A percentile compares a stretch with the other conserved stretches of the same genome.
Evolutionary conservation across 2,329 filamentous ascomycete species (phyloP).

Genomic region (Penicillium sp.): DNA sequence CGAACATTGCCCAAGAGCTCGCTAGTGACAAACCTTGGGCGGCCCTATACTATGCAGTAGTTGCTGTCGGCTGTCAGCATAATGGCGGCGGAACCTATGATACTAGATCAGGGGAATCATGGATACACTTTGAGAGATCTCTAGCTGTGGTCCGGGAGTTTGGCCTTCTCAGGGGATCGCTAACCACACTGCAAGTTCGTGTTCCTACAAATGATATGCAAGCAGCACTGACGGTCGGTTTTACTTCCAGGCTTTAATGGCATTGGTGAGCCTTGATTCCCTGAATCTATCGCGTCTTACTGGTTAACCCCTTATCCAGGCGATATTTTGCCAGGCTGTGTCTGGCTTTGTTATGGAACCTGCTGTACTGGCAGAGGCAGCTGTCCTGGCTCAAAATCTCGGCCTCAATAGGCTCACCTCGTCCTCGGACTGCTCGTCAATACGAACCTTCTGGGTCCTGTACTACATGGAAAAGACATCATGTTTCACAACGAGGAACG

Average conservation of each 20-base stretch:
- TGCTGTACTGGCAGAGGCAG: slow-evolving; percentile 39
- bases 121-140: slow-evolving; percentile 33
- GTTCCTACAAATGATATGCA: too few relatives aligned
- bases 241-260: neutral
- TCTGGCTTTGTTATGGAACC: slow-evolving; percentile 44
- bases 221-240: neutral
- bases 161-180: slow-evolving; percentile 2
- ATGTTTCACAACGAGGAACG: slow-evolving; percentile 36
- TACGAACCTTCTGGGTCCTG: slow-evolving; percentile 47
- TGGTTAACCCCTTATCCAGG: slow-evolving; percentile 25
- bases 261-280: neutral
- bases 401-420: slow-evolving; percentile 34
- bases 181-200: slow-evolving; percentile 1
- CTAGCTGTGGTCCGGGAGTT: slow-evolving; percentile 28
- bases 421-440: slow-evolving; percentile 21
- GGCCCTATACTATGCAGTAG: slow-evolving; percentile 42
- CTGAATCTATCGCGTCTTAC: neutral
- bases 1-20: slow-evolving; percentile 56
- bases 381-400: slow-evolving; percentile 40
- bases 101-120: slow-evolving; percentile 42
- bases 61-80: slow-evolving; percentile 46
- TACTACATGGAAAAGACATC: slow-evolving; percentile 47
- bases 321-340: slow-evolving; percentile 42
- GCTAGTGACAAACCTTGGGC: slow-evolving; percentile 56
- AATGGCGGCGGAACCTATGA: slow-evolving; percentile 43